These are phyloP conservation scores for Phialophora verrucosa DNA, from an alignment of 2,329 filamentous ascomycete species.

Conservation along the genomic window DNA sequence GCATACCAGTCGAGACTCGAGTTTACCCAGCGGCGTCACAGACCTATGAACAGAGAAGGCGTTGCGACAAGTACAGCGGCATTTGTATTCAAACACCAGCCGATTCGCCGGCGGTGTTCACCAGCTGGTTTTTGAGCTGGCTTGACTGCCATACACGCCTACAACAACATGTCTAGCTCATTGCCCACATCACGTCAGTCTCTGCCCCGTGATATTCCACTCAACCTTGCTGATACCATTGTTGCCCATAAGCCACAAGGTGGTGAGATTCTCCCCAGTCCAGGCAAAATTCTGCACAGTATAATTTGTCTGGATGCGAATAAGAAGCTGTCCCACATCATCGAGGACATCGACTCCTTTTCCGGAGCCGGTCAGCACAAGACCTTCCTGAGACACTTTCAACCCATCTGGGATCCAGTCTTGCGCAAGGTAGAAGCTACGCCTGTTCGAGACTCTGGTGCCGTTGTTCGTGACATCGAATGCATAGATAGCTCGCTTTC, in stretches of 20 bases:
- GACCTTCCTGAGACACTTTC: slow-evolving; percentile 51
- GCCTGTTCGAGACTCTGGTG: slow-evolving; percentile 46
- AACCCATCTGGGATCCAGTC: slow-evolving; percentile 52
- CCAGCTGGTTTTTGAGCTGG: not conserved
- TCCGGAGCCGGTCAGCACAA: slow-evolving; percentile 49
- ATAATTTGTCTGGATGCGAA: slow-evolving; percentile 52
- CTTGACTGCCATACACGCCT: not conserved
- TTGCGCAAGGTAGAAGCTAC: slow-evolving; percentile 49
- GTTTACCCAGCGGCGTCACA: too few relatives aligned
- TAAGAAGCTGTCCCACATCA: slow-evolving; percentile 46
- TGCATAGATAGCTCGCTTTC: slow-evolving; percentile 42
- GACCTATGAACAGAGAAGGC: not conserved
- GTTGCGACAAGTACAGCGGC: not conserved
- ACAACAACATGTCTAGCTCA: not conserved
- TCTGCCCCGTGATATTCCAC: slow-evolving; percentile 47
- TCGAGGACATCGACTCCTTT: slow-evolving; percentile 51
- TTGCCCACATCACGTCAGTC: slow-evolving; percentile 26
- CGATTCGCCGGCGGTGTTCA: fast-evolving
- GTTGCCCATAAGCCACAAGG: slow-evolving; percentile 51
- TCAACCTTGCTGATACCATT: slow-evolving; percentile 48
- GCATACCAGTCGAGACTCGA: too few relatives aligned
- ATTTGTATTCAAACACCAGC: not conserved
- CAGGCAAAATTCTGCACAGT: slow-evolving; percentile 54
- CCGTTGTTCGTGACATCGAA: slow-evolving; percentile 48
- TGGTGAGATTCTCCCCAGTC: slow-evolving; percentile 48